phyloP scores from a whole-genome alignment of 257 asterid species.

The Vinca minor region DNA sequence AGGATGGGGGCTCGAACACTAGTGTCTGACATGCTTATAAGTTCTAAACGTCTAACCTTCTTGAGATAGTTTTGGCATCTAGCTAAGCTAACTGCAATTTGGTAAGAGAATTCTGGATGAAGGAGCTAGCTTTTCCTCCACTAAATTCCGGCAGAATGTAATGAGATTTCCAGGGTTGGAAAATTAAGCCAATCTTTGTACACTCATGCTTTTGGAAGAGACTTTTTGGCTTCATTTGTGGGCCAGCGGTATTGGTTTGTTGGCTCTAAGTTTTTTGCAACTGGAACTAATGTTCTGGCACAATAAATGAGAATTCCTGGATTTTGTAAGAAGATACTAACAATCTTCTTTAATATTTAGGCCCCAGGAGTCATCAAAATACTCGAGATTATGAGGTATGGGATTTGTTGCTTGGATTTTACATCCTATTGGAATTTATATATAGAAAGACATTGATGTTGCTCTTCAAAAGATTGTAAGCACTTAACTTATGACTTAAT shows the following conservation, averaged over 20 bases:
- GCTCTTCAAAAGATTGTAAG: background rate
- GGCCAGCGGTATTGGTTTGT: background rate
- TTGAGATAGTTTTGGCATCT: slow-evolving; percentile 2
- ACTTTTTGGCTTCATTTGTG: background rate
- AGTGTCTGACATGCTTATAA: background rate
- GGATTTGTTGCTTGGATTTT: too few species aligned
- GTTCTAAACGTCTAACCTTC: background rate
- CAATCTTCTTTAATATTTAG: slow-evolving; percentile 23
- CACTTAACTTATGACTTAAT: background rate
- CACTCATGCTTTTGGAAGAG: too few species aligned
- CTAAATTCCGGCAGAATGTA: background rate
- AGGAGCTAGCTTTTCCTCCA: background rate
- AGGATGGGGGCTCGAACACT: background rate
- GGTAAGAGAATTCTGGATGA: background rate
- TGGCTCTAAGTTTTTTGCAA: background rate
- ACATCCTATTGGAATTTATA: too few species aligned
- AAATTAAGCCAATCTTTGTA: background rate
- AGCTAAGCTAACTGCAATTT: background rate
- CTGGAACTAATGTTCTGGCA: background rate
- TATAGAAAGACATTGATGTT: too few species aligned
- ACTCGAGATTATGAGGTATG: slow-evolving; percentile 59
- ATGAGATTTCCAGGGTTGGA: background rate
- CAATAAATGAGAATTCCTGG: background rate
- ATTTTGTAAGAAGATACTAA: background rate
- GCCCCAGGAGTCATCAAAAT: slow-evolving; percentile 61